Percentiles rank a stretch among this genome's conserved stretches.
These are phyloP conservation scores for Mycena olivaceomarginata DNA, from an alignment of 768 basidiomycete species.

Conservation along the genomic window DNA sequence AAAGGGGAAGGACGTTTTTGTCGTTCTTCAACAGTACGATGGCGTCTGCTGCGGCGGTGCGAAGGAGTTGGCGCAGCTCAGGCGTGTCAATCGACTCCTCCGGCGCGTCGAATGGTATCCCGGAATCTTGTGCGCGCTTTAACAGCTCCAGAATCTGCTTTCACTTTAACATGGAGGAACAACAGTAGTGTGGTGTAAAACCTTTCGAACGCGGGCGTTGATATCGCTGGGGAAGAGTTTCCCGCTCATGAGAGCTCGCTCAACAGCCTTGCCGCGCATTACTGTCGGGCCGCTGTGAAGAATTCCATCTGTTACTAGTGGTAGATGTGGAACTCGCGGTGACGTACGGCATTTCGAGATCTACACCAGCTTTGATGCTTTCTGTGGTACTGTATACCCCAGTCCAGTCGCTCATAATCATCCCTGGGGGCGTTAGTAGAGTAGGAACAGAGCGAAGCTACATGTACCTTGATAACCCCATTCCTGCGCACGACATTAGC, in stretches of 20 bases:
- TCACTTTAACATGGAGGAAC: background rate
- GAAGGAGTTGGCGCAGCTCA: constrained; percentile 66
- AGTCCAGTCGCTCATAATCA: constrained; percentile 79
- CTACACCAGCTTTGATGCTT: constrained; percentile 77
- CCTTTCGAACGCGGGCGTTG: constrained; percentile 62
- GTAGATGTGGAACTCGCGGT: constrained; percentile 45
- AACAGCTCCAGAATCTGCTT: constrained; percentile 68
- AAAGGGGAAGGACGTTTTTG: constrained; percentile 69
- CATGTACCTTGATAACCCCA: constrained; percentile 74
- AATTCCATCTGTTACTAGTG: constrained; percentile 55
- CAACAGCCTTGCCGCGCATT: constrained; percentile 67
- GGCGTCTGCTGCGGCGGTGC: constrained; percentile 71
- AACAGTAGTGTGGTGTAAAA: background rate
- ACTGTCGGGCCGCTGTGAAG: constrained; percentile 64
- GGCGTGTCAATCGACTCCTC: constrained; percentile 68
- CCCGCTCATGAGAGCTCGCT: constrained; percentile 60
- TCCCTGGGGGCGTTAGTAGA: constrained; percentile 49
- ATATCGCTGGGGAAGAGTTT: constrained; percentile 67
- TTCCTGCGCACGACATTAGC: constrained; percentile 59
- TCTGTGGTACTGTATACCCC: constrained; percentile 68
- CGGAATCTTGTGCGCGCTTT: constrained; percentile 68
- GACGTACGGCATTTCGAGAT: constrained; percentile 75
- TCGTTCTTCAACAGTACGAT: constrained; percentile 80
- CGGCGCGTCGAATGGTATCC: constrained; percentile 73
- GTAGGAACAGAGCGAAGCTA: background rate